Base-by-base conservation (phyloP, 2,329 filamentous ascomycete genomes). In the Fusarium domesticum region DNA sequence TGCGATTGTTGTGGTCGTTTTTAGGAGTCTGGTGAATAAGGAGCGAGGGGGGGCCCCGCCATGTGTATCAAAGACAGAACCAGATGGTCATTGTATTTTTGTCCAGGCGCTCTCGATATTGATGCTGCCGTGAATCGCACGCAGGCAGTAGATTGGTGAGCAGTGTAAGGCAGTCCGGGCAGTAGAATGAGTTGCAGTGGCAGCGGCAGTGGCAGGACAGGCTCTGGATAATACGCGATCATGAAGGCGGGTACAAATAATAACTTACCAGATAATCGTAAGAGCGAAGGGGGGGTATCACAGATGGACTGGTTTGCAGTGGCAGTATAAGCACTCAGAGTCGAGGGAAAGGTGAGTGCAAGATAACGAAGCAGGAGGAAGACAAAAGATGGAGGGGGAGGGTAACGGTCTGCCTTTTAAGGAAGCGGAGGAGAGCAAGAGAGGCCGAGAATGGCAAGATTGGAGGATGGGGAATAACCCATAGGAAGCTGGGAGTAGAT, bases 281-380 rank as follows among this genome's bases (percentile, higher is more conserved):
- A 48, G 20, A 23, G 20, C 6, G 20, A 51, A 37, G 43, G 41
- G 47, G 48, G 48, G 56, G 54, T 50, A 54, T 61, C 50, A 53
- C 56, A 53, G 51, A 44, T 47, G 48, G 48, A 56, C 57, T 63
- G 52, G 53, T 57, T 61, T 49, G 55, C 56, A 59, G 50, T 50
- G 52, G 48, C 40, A 46, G 45, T 32, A 37, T 46, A 33, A 35
- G 42, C 51, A 55, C 44, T 51, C 53, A 45, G 44, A 48, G 52
- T 47, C 45, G 43, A 48, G 43, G 42, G 48, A 49, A 50, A 52
- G 51, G 54, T 52, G 51, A 54, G 55, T 50, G 55, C 53, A 56
- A 51, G 52, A 56, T 53, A 53, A 51, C 48, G 54, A 49, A 53
- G 53, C 45, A 54, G 43, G 36, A 48, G 36, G 35, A 40, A 39